Evolutionary conservation across 2,329 filamentous ascomycete species (phyloP).

Genomic region (Arthrobotrys pseudoclavata): DNA sequence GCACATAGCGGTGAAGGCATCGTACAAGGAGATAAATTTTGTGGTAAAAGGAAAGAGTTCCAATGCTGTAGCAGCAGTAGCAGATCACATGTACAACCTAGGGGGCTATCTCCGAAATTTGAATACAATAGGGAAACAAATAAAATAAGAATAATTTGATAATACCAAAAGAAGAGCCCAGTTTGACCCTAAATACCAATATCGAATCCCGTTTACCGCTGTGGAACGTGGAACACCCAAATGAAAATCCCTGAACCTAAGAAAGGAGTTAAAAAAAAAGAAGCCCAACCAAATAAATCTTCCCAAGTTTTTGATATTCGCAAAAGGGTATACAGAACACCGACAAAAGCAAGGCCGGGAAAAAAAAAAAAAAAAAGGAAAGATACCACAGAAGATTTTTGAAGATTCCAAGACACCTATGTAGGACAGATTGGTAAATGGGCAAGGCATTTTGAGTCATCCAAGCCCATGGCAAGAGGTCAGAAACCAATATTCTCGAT

Average conservation of each 20-base stretch:
- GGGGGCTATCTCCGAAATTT: slow-evolving; percentile 49
- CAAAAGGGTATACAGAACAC: slow-evolving; percentile 57
- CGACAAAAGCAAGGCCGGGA: slow-evolving; percentile 31
- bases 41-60: slow-evolving; percentile 35
- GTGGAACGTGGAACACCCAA: slow-evolving; percentile 59
- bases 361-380: not conserved
- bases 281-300: slow-evolving; percentile 43
- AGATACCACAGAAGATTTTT: slow-evolving; percentile 30
- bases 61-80: slow-evolving; percentile 35
- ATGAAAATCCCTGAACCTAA: slow-evolving; percentile 52
- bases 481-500: slow-evolving; percentile 61
- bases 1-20: slow-evolving; percentile 36
- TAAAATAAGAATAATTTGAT: slow-evolving; percentile 56
- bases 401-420: slow-evolving; percentile 35
- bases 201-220: slow-evolving; percentile 48
- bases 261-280: slow-evolving; percentile 36
- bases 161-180: slow-evolving; percentile 56
- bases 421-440: slow-evolving; percentile 22
- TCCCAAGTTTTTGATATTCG: slow-evolving; percentile 52
- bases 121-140: slow-evolving; percentile 56
- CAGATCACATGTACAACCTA: slow-evolving; percentile 52
- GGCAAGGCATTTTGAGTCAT: slow-evolving; percentile 23
- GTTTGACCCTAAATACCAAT: slow-evolving; percentile 54
- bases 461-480: slow-evolving; percentile 25
- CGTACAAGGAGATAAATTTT: slow-evolving; percentile 42